These are phyloP conservation scores for Lodderomyces margitis DNA, from an alignment of 1,139 yeast species.

Conservation along the genomic window DNA sequence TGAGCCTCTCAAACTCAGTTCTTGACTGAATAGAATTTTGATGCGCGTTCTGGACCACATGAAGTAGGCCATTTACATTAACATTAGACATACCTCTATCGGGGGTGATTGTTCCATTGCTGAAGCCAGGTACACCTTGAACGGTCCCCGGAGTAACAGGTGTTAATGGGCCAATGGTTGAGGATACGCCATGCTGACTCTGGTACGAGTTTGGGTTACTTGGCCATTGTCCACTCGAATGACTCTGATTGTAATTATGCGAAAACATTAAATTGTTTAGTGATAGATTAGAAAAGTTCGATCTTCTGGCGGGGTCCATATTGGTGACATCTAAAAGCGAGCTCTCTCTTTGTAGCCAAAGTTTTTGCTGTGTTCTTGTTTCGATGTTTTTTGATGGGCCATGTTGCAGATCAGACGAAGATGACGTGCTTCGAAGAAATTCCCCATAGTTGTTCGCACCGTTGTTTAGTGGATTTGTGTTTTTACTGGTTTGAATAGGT, in stretches of 20 bases:
- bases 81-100: slow-evolving; percentile 11
- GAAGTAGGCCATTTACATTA: slow-evolving; percentile 30
- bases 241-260: slow-evolving; percentile 29
- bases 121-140: not conserved
- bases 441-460: slow-evolving; percentile 34
- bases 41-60: slow-evolving; percentile 32
- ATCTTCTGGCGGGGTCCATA: slow-evolving; percentile 31
- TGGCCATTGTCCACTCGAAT: slow-evolving; percentile 22
- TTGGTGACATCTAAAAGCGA: slow-evolving; percentile 57
- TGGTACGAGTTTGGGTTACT: slow-evolving; percentile 3
- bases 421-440: slow-evolving; percentile 24
- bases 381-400: slow-evolving; percentile 19
- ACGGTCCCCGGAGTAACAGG: slow-evolving; percentile 9
- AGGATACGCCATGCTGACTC: not conserved
- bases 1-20: slow-evolving; percentile 72
- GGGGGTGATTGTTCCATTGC: slow-evolving; percentile 1
- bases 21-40: slow-evolving; percentile 59
- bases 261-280: slow-evolving; percentile 48
- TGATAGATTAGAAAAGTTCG: slow-evolving; percentile 45
- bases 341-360: slow-evolving; percentile 81
- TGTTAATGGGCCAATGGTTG: slow-evolving; percentile 5
- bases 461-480: slow-evolving; percentile 16
- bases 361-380: slow-evolving; percentile 76
- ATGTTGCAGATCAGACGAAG: slow-evolving; percentile 13
- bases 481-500: not conserved